Conservation (phyloP, 805 yeast species). For the Diddensiella santjacobensis region DNA sequence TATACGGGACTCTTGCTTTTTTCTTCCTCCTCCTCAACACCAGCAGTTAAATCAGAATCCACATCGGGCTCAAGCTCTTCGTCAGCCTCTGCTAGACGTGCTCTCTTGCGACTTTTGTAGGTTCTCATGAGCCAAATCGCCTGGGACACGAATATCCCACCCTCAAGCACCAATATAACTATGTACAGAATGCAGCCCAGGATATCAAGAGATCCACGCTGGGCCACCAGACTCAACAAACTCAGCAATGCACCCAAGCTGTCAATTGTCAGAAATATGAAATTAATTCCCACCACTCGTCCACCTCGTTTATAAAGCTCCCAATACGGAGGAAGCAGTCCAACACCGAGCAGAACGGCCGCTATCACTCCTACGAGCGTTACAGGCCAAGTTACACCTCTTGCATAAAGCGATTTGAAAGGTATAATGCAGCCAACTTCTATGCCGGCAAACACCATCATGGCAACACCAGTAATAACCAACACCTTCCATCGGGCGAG, state of each 20-base stretch:
- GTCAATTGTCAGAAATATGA: slow-evolving; percentile 71
- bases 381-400: slow-evolving; percentile 68
- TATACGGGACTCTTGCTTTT: background rate
- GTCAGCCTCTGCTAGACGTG: background rate
- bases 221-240: slow-evolving; percentile 55
- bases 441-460: slow-evolving; percentile 48
- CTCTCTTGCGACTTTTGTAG: slow-evolving; percentile 15
- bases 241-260: slow-evolving; percentile 80
- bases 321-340: slow-evolving; percentile 84
- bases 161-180: slow-evolving; percentile 67
- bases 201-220: slow-evolving; percentile 58
- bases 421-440: slow-evolving; percentile 73
- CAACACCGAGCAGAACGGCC: slow-evolving; percentile 66
- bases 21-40: background rate
- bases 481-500: slow-evolving; percentile 32
- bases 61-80: background rate
- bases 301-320: slow-evolving; percentile 80
- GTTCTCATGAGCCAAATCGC: slow-evolving; percentile 56
- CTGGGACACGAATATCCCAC: slow-evolving; percentile 73
- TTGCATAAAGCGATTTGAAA: slow-evolving; percentile 50
- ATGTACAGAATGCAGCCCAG: slow-evolving; percentile 76
- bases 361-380: slow-evolving; percentile 79
- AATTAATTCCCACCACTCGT: slow-evolving; percentile 84
- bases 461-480: slow-evolving; percentile 36
- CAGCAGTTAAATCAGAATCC: background rate